A percentile compares a stretch with the other conserved stretches of the same genome.
Conservation (phyloP, 2,329 filamentous ascomycete species). For the Colletotrichum destructivum region DNA sequence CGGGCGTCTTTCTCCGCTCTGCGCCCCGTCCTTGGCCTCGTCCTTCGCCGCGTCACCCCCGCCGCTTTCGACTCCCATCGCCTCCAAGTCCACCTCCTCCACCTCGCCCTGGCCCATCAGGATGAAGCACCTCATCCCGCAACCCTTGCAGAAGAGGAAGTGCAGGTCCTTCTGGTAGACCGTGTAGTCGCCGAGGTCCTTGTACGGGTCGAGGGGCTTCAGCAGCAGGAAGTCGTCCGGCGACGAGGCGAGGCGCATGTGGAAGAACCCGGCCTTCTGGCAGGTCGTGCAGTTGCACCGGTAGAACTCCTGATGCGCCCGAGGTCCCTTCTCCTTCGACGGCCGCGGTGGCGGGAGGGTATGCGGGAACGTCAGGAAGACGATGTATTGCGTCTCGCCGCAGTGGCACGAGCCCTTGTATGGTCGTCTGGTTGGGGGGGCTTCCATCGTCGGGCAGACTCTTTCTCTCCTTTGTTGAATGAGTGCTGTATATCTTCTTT, state of each 20-base stretch:
- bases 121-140: conserved; percentile 61
- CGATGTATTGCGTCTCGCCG: conserved; percentile 58
- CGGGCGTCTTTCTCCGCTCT: neutral
- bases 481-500: too few species aligned
- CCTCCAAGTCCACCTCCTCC: conserved; percentile 45
- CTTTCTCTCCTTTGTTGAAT: too few species aligned
- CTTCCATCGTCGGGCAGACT: neutral
- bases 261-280: conserved; percentile 63
- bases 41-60: conserved; percentile 18
- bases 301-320: conserved; percentile 50
- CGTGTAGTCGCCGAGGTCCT: conserved; percentile 59
- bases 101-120: conserved; percentile 54
- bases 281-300: conserved; percentile 66
- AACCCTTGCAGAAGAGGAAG: conserved; percentile 64
- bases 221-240: conserved; percentile 63
- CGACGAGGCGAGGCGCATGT: conserved; percentile 55
- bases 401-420: conserved; percentile 64
- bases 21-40: neutral
- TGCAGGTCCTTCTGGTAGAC: conserved; percentile 49
- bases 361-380: conserved; percentile 59
- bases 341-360: conserved; percentile 38
- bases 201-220: conserved; percentile 55
- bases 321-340: conserved; percentile 36
- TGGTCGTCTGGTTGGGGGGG: conserved; percentile 34
- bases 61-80: conserved; percentile 38